Base-by-base conservation (phyloP, 495 filamentous ascomycete species). In the Ramalina peruviana region DNA sequence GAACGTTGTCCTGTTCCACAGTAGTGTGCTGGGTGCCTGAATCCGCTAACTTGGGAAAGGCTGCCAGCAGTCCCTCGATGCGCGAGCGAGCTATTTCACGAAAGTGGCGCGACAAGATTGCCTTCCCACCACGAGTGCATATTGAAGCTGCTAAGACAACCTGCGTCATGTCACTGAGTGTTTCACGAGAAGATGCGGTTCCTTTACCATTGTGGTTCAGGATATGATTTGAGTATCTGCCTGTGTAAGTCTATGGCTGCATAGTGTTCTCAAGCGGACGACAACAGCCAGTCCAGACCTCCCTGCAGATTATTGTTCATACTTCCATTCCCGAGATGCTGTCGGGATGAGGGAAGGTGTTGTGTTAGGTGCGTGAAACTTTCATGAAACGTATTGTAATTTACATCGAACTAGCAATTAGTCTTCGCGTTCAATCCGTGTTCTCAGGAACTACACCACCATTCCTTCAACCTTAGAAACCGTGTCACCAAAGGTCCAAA, bases 101-200 rank as follows among this genome's bases (percentile, higher is more conserved):
- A 65, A 98, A 98, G 67, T 94, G 88, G 53, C 92, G 83, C 49
- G 92, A 95, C 59, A 98, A 78, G 59, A 98, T 88, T 58, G 88
- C 85, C 72, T 97, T 97, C 56, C 92, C 92, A 63, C 92, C 92
- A 53, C 92, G 83, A 61, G 93, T 97, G 67, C 92, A 97, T 74
- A 98, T 95, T 61, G 93, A 97, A 49, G 92, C 92, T 67, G 92
- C 92, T 62, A 98, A 86, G 63, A 98, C 85, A 66, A 98, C 92
- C 92, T 94, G 60, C 25, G 5, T 33, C 12, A 11, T 7, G 30
- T 33, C 30, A 33, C 12, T 33, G 5, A 33, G 7, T 13, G 30
- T 33, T 33, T 13, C 7, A 33, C 12, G 9, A 33, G 30, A 33
- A 33, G 30, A 11, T 33, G 30, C 9, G 20, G 1, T 44, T 19